Percentiles rank a stretch among this genome's conserved stretches.
Evolutionary conservation across 176 grass and related monocot genomes (phyloP).

Genomic region (Saccharum spontaneum): DNA sequence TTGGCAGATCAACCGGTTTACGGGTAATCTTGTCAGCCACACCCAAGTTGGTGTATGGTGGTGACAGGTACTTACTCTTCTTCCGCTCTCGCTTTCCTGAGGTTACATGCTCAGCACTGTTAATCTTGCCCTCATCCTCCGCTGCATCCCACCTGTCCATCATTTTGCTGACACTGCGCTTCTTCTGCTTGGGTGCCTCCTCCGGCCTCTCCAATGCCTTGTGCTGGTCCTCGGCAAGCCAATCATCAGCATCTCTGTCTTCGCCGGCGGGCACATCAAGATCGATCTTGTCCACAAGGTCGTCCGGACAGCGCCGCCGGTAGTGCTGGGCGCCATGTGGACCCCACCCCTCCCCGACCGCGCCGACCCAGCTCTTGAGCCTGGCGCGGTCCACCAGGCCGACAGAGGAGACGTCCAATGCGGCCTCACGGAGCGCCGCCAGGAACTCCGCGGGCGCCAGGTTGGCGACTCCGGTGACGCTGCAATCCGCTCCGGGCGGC

Average conservation of each 20-base stretch:
- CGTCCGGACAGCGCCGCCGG: conserved; percentile 29
- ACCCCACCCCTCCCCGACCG: conserved; percentile 48
- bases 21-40: background rate
- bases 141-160: background rate
- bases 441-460: conserved; percentile 58
- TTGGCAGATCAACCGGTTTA: conserved; percentile 19
- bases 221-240: background rate
- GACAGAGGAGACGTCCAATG: conserved; percentile 28
- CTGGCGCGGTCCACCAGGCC: conserved; percentile 42
- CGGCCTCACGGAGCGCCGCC: conserved; percentile 33
- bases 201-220: background rate
- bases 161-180: background rate
- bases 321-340: conserved; percentile 32
- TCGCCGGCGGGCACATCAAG: conserved; percentile 58
- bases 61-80: conserved; percentile 87
- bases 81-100: conserved; percentile 62
- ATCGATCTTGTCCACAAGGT: conserved; percentile 78
- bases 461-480: conserved; percentile 13
- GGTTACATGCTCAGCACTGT: background rate
- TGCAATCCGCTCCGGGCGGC: no score
- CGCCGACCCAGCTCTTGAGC: conserved; percentile 57
- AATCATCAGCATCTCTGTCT: conserved; percentile 23
- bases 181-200: conserved; percentile 19
- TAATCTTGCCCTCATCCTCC: background rate
- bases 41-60: conserved; percentile 55